A percentile compares a stretch with the other conserved stretches of the same genome.
Evolutionary conservation across 1,284 basidiomycete genomes (phyloP).

Genomic region (Vanrija sp.): DNA sequence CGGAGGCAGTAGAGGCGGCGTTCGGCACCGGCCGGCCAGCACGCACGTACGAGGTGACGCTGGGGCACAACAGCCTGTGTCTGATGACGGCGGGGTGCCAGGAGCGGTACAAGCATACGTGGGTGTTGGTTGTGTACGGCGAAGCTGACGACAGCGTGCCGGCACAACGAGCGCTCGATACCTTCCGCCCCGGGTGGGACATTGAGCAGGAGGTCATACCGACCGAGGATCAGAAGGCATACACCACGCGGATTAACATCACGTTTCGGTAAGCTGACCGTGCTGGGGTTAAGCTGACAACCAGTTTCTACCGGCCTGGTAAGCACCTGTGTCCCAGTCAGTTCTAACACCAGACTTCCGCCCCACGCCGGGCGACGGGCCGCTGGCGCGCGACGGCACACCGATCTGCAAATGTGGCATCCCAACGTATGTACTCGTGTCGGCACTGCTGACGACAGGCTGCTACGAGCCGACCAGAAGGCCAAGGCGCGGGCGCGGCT

Average conservation of each 20-base stretch:
- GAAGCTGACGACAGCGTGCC: conserved; percentile 54
- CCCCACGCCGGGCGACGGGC: conserved; percentile 49
- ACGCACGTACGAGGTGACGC: conserved; percentile 75
- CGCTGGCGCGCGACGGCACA: conserved; percentile 39
- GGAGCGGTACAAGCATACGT: conserved; percentile 71
- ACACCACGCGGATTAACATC: conserved; percentile 77
- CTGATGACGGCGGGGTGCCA: conserved; percentile 91
- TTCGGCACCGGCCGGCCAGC: conserved; percentile 58
- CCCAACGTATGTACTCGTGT: conserved; percentile 54
- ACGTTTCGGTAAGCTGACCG: conserved; percentile 60
- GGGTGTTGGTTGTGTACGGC: conserved; percentile 14
- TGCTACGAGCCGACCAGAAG: conserved; percentile 50
- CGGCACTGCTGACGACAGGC: conserved; percentile 19
- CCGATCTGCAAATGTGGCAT: conserved; percentile 70
- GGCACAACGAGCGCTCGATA: conserved; percentile 67
- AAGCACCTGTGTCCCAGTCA: neutral
- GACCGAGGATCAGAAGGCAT: conserved; percentile 44
- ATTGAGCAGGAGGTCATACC: conserved; percentile 23
- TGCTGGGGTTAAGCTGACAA: neutral
- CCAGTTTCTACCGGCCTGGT: conserved; percentile 39
- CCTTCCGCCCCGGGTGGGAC: conserved; percentile 62
- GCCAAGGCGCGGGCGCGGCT: conserved; percentile 36
- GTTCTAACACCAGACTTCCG: conserved; percentile 66
- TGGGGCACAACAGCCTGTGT: conserved; percentile 80
- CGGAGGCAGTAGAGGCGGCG: conserved; percentile 26